Evolutionary conservation across 2,329 filamentous ascomycete genomes (phyloP).

Genomic region (Uncinocarpus reesii): DNA sequence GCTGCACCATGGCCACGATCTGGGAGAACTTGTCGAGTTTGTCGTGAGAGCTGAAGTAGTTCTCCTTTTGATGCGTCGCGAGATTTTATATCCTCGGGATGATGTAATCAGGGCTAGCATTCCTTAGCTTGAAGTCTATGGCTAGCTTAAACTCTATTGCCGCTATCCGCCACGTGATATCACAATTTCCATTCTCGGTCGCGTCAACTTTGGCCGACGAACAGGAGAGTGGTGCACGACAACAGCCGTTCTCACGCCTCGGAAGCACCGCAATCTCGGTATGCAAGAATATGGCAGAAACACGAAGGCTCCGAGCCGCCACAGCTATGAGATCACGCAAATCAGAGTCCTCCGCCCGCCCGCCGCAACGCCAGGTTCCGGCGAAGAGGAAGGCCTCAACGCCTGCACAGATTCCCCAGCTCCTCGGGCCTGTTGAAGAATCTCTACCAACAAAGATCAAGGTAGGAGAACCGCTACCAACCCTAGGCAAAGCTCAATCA

Average conservation of each 20-base stretch:
- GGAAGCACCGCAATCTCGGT: no score
- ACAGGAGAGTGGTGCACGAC: no score
- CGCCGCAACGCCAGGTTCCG: conserved; percentile 23
- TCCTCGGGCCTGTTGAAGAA: conserved; percentile 28
- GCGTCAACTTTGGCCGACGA: no score
- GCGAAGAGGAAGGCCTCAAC: conserved; percentile 29
- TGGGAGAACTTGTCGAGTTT: neutral
- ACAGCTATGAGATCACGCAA: conserved; percentile 35
- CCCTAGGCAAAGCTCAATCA: conserved; percentile 42
- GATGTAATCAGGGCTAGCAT: no score
- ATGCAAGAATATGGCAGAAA: conserved; percentile 30
- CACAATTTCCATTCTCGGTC: no score
- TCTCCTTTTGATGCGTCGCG: no score
- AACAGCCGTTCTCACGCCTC: no score
- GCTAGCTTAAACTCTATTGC: no score
- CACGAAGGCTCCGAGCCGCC: conserved; percentile 34
- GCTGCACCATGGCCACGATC: conserved; percentile 22
- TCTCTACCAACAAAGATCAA: conserved; percentile 44
- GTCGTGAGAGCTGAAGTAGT: no score
- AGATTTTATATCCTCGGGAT: no score
- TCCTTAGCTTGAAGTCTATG: no score
- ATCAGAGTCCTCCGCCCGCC: conserved; percentile 30
- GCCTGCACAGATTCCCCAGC: conserved; percentile 23
- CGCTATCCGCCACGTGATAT: no score
- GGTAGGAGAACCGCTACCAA: conserved; percentile 47